Conservation (phyloP, 768 basidiomycete species). For the Suillus paluster region DNA sequence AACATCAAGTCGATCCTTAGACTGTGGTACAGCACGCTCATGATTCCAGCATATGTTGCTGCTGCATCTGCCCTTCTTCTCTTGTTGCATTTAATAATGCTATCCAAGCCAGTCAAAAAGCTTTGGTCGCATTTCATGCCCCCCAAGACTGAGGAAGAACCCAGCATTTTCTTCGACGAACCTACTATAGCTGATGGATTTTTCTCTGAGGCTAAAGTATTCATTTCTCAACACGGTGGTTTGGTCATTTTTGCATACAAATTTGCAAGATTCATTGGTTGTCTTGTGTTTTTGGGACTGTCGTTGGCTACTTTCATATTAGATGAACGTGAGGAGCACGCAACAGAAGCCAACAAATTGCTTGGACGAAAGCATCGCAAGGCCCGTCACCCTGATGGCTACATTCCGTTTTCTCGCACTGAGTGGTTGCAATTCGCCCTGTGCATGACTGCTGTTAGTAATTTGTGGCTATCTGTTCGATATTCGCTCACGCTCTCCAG, state of each 20-base stretch:
- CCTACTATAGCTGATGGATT: conserved; percentile 12
- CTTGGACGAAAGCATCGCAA: neutral
- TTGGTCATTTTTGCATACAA: conserved; percentile 26
- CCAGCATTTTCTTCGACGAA: neutral
- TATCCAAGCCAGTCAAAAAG: conserved; percentile 13
- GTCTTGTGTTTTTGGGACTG: conserved; percentile 25
- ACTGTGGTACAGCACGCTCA: conserved; percentile 13
- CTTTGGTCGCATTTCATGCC: conserved; percentile 2
- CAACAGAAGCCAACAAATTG: neutral
- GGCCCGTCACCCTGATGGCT: neutral
- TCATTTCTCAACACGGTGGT: conserved; percentile 26
- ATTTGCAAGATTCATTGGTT: conserved; percentile 23
- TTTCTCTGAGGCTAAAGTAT: conserved; percentile 35
- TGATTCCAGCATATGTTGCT: conserved; percentile 17
- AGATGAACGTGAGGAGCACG: conserved; percentile 9
- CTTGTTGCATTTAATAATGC: conserved; percentile 3
- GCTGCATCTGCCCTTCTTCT: conserved; percentile 14
- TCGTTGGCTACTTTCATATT: conserved; percentile 14
- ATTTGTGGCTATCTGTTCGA: neutral
- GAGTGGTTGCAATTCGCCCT: conserved; percentile 16
- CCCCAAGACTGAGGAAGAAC: neutral
- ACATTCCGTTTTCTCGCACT: neutral
- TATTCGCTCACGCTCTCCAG: conserved; percentile 27
- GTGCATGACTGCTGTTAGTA: conserved; percentile 18
- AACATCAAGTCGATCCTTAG: neutral